Base-by-base conservation (phyloP, 768 basidiomycete species). In the Amanita pallidorosea region DNA sequence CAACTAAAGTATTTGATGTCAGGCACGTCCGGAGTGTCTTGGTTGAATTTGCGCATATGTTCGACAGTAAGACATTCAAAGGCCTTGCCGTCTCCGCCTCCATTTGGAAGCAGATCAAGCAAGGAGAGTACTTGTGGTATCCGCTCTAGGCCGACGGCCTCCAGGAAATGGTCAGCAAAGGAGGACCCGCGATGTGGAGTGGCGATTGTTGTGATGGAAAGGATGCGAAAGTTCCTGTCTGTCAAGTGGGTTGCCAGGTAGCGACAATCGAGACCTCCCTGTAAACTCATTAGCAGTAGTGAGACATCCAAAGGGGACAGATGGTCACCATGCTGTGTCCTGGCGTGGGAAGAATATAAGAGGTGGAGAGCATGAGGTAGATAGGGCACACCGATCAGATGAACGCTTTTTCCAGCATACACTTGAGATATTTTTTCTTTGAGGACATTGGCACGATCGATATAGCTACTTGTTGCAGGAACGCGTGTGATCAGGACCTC, bases 401-500 rank as follows among this genome's bases (percentile, higher is more conserved):
- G 96, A 20, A 99, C 85, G 47, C 77, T 80, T 48, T 83, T 73
- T 7, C 88, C 92, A 1, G 88, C 81, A 65, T 89, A 97, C 13
- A 75, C 75, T 47, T 85, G 74, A 8, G 82, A 81, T 52, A 99
- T 88, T 56, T 75, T 80, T 47, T 83, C 72, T 65, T 88, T 84
- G n/a, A 99, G 77, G 11, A 94, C 92, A 57, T 83, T 82, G 2
- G 96, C 96, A 49, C 96, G 76, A 56, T 96, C 89, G 45, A 83
- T 69, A 13, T 92, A 88, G 18, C 85, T 85, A 58, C 88, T 88
- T 2, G 91, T 95, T 0, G 92, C 92, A 1, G 96, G 94, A 0
- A 98, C 94, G 12, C 91, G 81, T 0, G 93, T 92, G 59, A 97
- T 88, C 58, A 98, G 77, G 33, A 97, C 88, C 62, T 98, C 86